Percentiles rank a stretch among this genome's conserved stretches.
Conservation (phyloP, 768 basidiomycete genomes). For the Piloderma croceum region DNA sequence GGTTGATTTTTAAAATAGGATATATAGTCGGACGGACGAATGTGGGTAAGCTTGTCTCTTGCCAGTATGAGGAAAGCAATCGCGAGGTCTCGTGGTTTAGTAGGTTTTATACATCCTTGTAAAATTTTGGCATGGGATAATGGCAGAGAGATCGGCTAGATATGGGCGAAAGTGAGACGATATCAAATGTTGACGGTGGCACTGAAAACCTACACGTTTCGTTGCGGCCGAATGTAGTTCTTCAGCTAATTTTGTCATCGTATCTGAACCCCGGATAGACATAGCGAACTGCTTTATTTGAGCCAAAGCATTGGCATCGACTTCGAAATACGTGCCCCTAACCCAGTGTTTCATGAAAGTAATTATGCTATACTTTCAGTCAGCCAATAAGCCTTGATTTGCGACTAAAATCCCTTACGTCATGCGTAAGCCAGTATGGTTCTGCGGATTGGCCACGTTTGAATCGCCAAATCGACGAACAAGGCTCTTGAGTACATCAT, state of each 20-base stretch:
- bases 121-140: no score
- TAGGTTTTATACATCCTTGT: constrained; percentile 23
- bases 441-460: constrained; percentile 18
- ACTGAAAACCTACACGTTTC: constrained; percentile 17
- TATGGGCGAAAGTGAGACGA: no score
- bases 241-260: constrained; percentile 29
- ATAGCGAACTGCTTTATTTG: constrained; percentile 34
- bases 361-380: constrained; percentile 26
- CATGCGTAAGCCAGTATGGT: constrained; percentile 28
- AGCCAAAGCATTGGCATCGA: constrained; percentile 27
- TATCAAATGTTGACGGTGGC: not conserved
- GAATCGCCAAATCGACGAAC: constrained; percentile 35
- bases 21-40: constrained; percentile 39
- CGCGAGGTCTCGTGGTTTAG: constrained; percentile 37
- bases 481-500: constrained; percentile 35
- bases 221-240: constrained; percentile 28
- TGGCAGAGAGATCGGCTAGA: no score
- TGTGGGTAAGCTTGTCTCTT: constrained; percentile 33
- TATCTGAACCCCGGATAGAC: constrained; percentile 23
- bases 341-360: constrained; percentile 35
- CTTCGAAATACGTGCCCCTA: constrained; percentile 23
- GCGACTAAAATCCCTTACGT: constrained; percentile 25
- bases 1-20: constrained; percentile 30
- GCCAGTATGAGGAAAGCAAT: constrained; percentile 40
- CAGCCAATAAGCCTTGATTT: not conserved